phyloP scores from a whole-genome alignment of 2,329 filamentous ascomycete genomes.

The Scedosporium aurantiacum region DNA sequence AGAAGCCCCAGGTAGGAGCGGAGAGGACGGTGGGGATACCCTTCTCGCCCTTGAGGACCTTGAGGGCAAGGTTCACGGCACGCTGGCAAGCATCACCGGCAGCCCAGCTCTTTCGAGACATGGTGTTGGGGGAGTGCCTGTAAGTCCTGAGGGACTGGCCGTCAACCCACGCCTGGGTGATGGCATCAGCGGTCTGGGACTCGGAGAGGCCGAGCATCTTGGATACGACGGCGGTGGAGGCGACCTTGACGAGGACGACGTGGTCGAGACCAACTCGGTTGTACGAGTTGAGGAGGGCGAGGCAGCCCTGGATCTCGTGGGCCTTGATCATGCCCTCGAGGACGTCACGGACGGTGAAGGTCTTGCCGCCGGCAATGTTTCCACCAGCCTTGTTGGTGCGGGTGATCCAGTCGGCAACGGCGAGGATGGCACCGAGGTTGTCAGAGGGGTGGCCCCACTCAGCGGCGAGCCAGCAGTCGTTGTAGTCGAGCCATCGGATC shows the following conservation, averaged over 20 bases:
- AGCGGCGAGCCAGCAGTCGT: slow-evolving; percentile 98
- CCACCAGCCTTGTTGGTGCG: slow-evolving; percentile 67
- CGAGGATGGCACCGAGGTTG: slow-evolving; percentile 93
- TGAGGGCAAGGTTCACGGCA: slow-evolving; percentile 81
- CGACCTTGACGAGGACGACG: slow-evolving; percentile 96
- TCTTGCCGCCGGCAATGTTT: slow-evolving; percentile 79
- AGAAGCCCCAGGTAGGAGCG: slow-evolving; percentile 93
- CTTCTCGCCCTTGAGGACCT: slow-evolving; percentile 83
- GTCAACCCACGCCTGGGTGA: slow-evolving; percentile 96
- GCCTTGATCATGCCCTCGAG: slow-evolving; percentile 98
- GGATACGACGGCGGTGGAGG: slow-evolving; percentile 84
- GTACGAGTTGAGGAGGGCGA: slow-evolving; percentile 95
- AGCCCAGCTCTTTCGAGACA: slow-evolving; percentile 99
- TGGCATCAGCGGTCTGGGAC: slow-evolving; percentile 85
- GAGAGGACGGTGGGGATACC: slow-evolving; percentile 88
- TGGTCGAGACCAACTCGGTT: slow-evolving; percentile 98
- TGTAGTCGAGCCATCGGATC: slow-evolving; percentile 99
- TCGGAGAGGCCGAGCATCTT: slow-evolving; percentile 88
- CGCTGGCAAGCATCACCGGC: slow-evolving; percentile 96
- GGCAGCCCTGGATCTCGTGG: slow-evolving; percentile 95
- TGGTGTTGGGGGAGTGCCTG: slow-evolving; percentile 95
- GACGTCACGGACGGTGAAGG: slow-evolving; percentile 80
- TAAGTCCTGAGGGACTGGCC: slow-evolving; percentile 94
- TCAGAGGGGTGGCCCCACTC: slow-evolving; percentile 99
- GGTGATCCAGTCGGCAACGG: slow-evolving; percentile 94